phyloP scores from a whole-genome alignment of 495 filamentous ascomycete species.

The Penicillium desertorum region DNA sequence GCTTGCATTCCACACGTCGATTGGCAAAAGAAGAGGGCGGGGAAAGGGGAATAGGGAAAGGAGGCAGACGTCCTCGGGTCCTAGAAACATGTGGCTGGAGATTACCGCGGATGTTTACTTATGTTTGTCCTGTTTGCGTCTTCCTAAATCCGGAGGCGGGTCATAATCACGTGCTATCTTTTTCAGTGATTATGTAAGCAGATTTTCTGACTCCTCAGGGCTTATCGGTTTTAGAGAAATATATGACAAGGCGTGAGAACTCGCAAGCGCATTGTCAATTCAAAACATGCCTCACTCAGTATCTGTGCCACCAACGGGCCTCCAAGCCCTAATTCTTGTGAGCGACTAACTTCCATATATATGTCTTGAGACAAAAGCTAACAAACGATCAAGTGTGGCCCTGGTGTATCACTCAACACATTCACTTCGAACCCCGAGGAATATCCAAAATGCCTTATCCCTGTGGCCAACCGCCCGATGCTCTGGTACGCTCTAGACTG shows the following conservation, averaged over 20 bases:
- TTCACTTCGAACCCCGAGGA: constrained; percentile 89
- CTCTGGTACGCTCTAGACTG: constrained; percentile 92
- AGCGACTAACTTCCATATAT: background rate
- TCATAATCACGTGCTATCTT: background rate
- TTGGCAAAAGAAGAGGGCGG: constrained; percentile 23
- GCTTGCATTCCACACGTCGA: constrained; percentile 40
- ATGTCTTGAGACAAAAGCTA: background rate
- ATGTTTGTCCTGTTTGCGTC: constrained; percentile 16
- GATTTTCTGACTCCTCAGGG: constrained; percentile 4
- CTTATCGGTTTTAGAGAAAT: constrained; percentile 5
- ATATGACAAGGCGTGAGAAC: constrained; percentile 2
- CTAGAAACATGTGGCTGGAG: constrained; percentile 51
- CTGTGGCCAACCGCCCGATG: constrained; percentile 94
- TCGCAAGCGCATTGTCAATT: background rate
- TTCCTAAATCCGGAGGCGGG: constrained; percentile 9
- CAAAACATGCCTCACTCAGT: constrained; percentile 19
- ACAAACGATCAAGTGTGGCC: constrained; percentile 40
- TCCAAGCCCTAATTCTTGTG: constrained; percentile 87
- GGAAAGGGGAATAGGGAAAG: constrained; percentile 26
- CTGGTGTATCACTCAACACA: constrained; percentile 84
- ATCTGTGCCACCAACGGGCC: constrained; percentile 72
- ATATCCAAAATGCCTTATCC: constrained; percentile 72
- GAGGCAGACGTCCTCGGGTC: constrained; percentile 31
- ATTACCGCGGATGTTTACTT: constrained; percentile 31
- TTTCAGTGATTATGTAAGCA: background rate